Conservation (phyloP, 2,329 filamentous ascomycete genomes). For the Herpotrichia juniperi region DNA sequence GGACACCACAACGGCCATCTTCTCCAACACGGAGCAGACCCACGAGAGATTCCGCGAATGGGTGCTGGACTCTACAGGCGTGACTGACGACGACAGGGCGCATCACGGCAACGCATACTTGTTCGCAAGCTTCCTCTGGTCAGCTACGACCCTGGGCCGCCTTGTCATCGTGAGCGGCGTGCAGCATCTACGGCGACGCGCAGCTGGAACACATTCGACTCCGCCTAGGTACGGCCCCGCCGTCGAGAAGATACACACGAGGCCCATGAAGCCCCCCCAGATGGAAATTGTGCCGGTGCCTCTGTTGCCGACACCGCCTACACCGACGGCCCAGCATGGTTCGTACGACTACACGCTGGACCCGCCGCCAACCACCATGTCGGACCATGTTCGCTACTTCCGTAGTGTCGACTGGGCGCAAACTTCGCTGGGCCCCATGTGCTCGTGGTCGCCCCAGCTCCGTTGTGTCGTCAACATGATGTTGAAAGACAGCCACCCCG, state of each 20-base stretch:
- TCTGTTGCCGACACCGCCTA: too few relatives aligned
- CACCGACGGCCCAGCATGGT: background rate
- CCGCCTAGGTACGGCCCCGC: background rate
- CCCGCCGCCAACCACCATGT: constrained; percentile 48
- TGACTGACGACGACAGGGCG: constrained; percentile 10
- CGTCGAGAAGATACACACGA: constrained; percentile 34
- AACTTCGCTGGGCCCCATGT: constrained; percentile 75
- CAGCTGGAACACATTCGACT: background rate
- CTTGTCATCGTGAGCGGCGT: constrained; percentile 40
- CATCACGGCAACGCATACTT: constrained; percentile 23
- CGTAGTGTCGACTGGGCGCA: constrained; percentile 72
- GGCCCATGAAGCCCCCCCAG: constrained; percentile 51
- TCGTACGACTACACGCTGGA: constrained; percentile 9
- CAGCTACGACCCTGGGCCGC: constrained; percentile 23
- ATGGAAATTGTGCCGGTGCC: too few relatives aligned
- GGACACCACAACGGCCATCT: constrained; percentile 16
- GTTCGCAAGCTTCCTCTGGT: constrained; percentile 37
- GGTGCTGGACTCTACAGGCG: constrained; percentile 21
- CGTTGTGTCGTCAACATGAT: constrained; percentile 78
- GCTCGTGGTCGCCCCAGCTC: constrained; percentile 70
- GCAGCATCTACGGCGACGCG: background rate
- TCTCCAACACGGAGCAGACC: constrained; percentile 17
- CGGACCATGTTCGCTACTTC: constrained; percentile 72
- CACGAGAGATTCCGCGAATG: constrained; percentile 35
- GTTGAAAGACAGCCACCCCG: constrained; percentile 62